Evolutionary conservation across 2,329 filamentous ascomycete genomes (phyloP), one percentile per base, ranked within the genome.

Genomic region (Aspergillus pseudotamarii): DNA sequence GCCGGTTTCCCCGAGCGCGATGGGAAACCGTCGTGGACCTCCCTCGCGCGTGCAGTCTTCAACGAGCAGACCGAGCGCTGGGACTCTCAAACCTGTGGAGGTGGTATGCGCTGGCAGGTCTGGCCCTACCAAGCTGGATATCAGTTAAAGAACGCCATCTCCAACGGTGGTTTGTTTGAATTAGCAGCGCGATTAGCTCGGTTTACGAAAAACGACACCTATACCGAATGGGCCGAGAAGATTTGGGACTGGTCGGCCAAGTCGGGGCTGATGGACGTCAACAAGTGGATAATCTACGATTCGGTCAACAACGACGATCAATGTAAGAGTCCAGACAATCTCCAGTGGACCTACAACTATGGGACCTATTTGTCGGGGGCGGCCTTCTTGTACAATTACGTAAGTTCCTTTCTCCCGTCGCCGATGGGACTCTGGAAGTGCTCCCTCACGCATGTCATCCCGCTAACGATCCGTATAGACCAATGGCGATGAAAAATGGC

Each of bases 71-170:
- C 23, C 23, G 51, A 26, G 51, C 51, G 51, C 51, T 55, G 51
- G 51, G 51, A 55, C 16, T 6, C n/a, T 21, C 30, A 32, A 19
- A 38, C 32, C 21, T 55, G 51, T 38, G 51, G 51, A 6, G 51
- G 51, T 55, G 51, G 51, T 5, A 80, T 94, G 56, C 83, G 86
- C 61, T 94, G 91, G 91, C 92, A 96, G 80, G 93, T 96, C 68
- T 93, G 89, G 75, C 79, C 84, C 1, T 85, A 84, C 68, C 94
- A 95, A 74, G 88, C 88, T 66, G 92, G 92, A 4, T 88, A 92
- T 75, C 84, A 87, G 73, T 94, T 95, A 84, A 94, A 93, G 78
- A 93, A 55, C 32, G 51, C 51, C n/a, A 38, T 55, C 32, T 55
- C 51, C 32, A 55, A 55, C 51, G 51, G 51, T 46, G 89, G 88